These are phyloP conservation scores for Ramalina intermedia DNA, from an alignment of 495 filamentous ascomycete genomes.

Conservation along the genomic window DNA sequence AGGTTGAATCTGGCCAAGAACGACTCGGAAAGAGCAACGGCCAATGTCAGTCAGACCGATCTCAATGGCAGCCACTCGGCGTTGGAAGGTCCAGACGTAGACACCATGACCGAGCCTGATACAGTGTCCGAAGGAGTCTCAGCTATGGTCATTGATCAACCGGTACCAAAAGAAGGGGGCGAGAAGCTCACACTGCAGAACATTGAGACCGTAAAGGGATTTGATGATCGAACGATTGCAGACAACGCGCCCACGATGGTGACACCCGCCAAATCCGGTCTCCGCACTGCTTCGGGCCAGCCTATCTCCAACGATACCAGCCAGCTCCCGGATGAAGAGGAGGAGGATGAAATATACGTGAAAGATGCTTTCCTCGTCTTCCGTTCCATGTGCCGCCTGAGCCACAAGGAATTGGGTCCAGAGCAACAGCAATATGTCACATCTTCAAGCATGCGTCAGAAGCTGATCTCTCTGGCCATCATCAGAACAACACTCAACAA, in stretches of 20 bases:
- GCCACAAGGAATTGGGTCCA: slow-evolving; percentile 72
- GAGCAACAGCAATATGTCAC: slow-evolving; percentile 89
- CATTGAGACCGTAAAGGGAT: slow-evolving; percentile 83
- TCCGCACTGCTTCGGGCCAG: slow-evolving; percentile 41
- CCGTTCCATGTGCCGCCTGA: slow-evolving; percentile 92
- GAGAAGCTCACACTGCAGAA: slow-evolving; percentile 90
- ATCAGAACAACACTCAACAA: slow-evolving; percentile 91
- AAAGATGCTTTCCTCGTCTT: slow-evolving; percentile 96
- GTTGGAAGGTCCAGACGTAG: slow-evolving; percentile 22
- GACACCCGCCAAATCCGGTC: slow-evolving; percentile 51
- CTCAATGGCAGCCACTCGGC: slow-evolving; percentile 8
- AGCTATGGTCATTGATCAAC: slow-evolving; percentile 33
- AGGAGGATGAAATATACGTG: slow-evolving; percentile 91
- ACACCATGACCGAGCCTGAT: slow-evolving; percentile 28
- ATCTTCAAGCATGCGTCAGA: slow-evolving; percentile 91
- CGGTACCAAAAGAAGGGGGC: slow-evolving; percentile 42
- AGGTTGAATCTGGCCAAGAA: slow-evolving; percentile 27
- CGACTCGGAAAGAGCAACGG: slow-evolving; percentile 23
- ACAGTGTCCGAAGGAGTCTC: slow-evolving; percentile 35
- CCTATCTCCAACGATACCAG: slow-evolving; percentile 32
- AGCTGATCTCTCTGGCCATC: slow-evolving; percentile 85
- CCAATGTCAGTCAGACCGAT: slow-evolving; percentile 12
- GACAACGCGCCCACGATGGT: slow-evolving; percentile 90
- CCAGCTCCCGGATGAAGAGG: slow-evolving; percentile 56
- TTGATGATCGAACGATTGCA: slow-evolving; percentile 79